phyloP scores from a whole-genome alignment of 805 yeast genomes.

The Wickerhamomyces bovis region DNA sequence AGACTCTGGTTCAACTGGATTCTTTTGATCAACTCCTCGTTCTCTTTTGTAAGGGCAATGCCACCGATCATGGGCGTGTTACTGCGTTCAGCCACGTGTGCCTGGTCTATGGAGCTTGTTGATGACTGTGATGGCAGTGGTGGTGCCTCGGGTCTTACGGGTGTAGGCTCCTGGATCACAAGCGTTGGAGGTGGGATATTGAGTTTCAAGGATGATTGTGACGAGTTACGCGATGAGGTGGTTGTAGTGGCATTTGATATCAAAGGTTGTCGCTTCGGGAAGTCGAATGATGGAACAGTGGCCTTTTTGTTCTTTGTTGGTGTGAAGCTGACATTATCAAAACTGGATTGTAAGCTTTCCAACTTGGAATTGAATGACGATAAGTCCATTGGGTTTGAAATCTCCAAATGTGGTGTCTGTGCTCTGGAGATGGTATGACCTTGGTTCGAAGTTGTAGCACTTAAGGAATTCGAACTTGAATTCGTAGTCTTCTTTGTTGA shows the following conservation, averaged over 20 bases:
- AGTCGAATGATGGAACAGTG: background rate
- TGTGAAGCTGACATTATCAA: background rate
- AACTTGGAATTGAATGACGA: slow-evolving; percentile 16
- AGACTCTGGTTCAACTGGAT: slow-evolving; percentile 4
- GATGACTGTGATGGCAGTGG: slow-evolving; percentile 1
- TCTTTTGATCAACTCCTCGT: background rate
- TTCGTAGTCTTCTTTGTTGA: background rate
- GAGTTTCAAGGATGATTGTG: background rate
- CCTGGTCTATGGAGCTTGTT: background rate
- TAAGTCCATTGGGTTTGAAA: slow-evolving; percentile 18
- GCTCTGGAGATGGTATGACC: slow-evolving; percentile 16
- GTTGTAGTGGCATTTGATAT: background rate
- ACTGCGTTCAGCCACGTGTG: slow-evolving; percentile 2
- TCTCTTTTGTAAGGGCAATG: background rate
- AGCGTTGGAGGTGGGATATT: slow-evolving; percentile 4
- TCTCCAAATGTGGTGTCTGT: slow-evolving; percentile 22
- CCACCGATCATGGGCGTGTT: slow-evolving; percentile 21
- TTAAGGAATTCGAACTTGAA: slow-evolving; percentile 5
- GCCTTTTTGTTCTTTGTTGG: background rate
- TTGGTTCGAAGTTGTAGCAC: background rate
- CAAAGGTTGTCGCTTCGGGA: background rate
- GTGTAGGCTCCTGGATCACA: slow-evolving; percentile 13
- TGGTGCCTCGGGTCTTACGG: slow-evolving; percentile 9
- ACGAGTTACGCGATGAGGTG: background rate
- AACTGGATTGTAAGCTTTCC: slow-evolving; percentile 13